Percentiles rank a stretch among this genome's conserved stretches.
Evolutionary conservation across 805 yeast species (phyloP).

Genomic region (Lachancea fermentati): DNA sequence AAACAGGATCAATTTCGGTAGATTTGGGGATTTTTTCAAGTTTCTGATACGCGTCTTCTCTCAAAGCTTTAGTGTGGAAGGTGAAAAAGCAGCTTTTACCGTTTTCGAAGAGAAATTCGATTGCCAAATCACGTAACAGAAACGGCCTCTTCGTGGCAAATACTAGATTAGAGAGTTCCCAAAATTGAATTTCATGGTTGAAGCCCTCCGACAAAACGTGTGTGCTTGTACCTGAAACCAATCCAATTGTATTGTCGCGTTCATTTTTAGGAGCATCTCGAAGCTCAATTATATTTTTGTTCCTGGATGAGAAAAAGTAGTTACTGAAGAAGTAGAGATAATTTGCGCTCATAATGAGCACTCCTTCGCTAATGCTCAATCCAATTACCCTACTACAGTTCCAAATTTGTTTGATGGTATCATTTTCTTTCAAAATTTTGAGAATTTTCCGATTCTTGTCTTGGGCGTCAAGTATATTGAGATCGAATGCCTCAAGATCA

Average conservation of each 20-base stretch:
- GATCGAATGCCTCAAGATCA: conserved; percentile 34
- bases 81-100: conserved; percentile 70
- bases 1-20: conserved; percentile 47
- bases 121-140: conserved; percentile 70
- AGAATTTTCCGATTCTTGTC: conserved; percentile 73
- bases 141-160: conserved; percentile 72
- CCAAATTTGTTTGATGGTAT: conserved; percentile 64
- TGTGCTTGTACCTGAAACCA: conserved; percentile 46
- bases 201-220: conserved; percentile 13
- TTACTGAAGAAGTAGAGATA: conserved; percentile 66
- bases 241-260: conserved; percentile 63
- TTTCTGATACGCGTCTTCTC: conserved; percentile 52
- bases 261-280: conserved; percentile 55
- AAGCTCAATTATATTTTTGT: conserved; percentile 54
- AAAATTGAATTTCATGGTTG: conserved; percentile 46
- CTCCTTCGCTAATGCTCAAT: conserved; percentile 68
- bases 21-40: conserved; percentile 46
- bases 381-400: conserved; percentile 74
- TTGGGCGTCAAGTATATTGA: conserved; percentile 35
- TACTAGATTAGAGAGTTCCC: conserved; percentile 56
- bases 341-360: conserved; percentile 60
- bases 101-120: conserved; percentile 69
- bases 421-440: conserved; percentile 63
- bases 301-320: conserved; percentile 47
- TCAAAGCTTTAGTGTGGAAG: conserved; percentile 43